A percentile compares a stretch with the other conserved stretches of the same genome.
Evolutionary conservation across 1,139 yeast species (phyloP).

Genomic region (Suhomyces taliae): DNA sequence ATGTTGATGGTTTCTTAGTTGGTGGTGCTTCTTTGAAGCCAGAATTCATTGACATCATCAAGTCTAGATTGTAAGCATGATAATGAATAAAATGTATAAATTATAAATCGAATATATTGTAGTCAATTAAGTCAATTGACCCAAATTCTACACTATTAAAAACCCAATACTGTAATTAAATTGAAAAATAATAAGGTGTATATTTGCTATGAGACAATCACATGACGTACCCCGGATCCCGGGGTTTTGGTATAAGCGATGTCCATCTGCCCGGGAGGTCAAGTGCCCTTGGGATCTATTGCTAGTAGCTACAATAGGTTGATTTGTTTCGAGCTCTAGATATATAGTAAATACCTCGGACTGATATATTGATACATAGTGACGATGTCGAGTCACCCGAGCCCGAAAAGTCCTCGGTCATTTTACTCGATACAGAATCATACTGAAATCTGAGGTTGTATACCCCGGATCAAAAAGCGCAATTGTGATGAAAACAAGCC

Average conservation of each 20-base stretch:
- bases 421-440: too few relatives aligned
- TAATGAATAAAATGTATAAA: conserved; percentile 3
- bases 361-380: background rate
- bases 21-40: conserved; percentile 99
- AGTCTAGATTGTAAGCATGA: conserved; percentile 71
- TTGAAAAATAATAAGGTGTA: background rate
- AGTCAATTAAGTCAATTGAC: too few relatives aligned
- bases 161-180: background rate
- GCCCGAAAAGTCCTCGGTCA: too few relatives aligned
- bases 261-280: background rate
- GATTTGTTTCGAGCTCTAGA: background rate
- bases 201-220: background rate
- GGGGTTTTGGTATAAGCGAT: background rate
- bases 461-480: too few relatives aligned
- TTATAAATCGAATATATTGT: background rate
- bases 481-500: too few relatives aligned
- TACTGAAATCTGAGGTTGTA: too few relatives aligned
- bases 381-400: too few relatives aligned
- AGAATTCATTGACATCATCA: conserved; percentile 93
- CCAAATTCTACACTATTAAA: too few relatives aligned
- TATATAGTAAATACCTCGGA: background rate
- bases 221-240: background rate
- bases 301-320: background rate
- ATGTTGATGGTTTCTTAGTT: conserved; percentile 97
- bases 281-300: background rate